Base-by-base conservation (phyloP, 208 protist genomes). In the Trypanosomatidae sp. region DNA sequence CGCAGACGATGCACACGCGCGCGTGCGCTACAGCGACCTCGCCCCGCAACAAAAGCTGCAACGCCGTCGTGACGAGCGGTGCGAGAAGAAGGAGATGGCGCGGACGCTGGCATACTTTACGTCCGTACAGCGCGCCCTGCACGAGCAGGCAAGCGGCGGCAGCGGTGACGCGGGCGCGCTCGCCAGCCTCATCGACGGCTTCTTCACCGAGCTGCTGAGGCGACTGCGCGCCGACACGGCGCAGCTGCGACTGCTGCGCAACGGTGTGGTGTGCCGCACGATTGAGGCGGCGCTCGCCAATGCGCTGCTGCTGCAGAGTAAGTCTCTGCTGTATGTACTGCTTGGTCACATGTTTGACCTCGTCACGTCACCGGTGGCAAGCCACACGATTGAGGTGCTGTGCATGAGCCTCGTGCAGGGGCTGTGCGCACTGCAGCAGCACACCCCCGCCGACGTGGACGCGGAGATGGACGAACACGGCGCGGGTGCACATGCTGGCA, bases 191-290 rank as follows among this genome's bases (percentile, higher is more conserved):
- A 71, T 94, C 6, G 85, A 94, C 42, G 78, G 85, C 32, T 88
- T 94, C 54, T 90, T 94, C 60, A 69, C 73, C 1, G 80, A 94
- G 48, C 62, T 94, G 23, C 61, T 90, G 33, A 90, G 85, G 61
- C 58, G 86, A 41, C 68, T 94, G 2, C 61, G 66, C 22, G 71
- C 64, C 0, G 85, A 94, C 56, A 30, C 71, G 19, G 61, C 66
- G 0, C n/a, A n/a, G 11, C 68, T 90, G 6, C 56, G 84, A 53
- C 64, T 94, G 1, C 53, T 94, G 22, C 61, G 85, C 10, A 94
- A 90, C 43, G 76, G 64, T 28, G 60, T 62, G 24, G 71, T 87
- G 1, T 94, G 85, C 53, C 75, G 74, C 21, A 67, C 71, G n/a
- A 88, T 94, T 59, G 85, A 94, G 60, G 42, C 63, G 23, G 85